Conservation (phyloP, 192 early-diverging fungal species). For the Podila clonocystis region DNA sequence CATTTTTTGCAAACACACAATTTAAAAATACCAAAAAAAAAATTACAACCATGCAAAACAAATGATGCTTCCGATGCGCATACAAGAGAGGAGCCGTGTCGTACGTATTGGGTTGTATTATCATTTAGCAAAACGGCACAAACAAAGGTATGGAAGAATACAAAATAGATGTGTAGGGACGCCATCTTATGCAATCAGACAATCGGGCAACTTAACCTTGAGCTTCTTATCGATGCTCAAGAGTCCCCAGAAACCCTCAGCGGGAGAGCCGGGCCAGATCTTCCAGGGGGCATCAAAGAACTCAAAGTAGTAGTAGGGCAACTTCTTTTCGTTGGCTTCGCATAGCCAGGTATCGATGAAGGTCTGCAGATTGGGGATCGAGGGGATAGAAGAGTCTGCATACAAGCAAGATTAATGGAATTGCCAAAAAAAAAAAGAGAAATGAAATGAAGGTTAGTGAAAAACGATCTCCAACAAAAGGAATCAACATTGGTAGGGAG, state of each 20-base stretch:
- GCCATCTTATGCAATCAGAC: background rate
- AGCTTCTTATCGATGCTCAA: conserved; percentile 49
- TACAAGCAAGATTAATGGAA: background rate
- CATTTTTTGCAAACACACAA: too few relatives aligned
- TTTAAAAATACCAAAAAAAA: too few relatives aligned
- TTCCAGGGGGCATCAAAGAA: conserved; percentile 62
- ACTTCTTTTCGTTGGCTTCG: conserved; percentile 44
- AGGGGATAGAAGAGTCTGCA: conserved; percentile 48
- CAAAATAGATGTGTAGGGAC: too few relatives aligned
- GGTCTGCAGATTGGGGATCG: conserved; percentile 47
- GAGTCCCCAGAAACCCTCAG: conserved; percentile 53
- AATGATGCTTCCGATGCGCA: too few relatives aligned
- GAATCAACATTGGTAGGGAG: background rate
- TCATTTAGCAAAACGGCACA: too few relatives aligned
- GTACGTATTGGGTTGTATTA: too few relatives aligned
- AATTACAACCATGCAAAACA: too few relatives aligned
- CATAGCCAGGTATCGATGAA: conserved; percentile 57
- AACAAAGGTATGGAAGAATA: too few relatives aligned
- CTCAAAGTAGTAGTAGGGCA: conserved; percentile 58
- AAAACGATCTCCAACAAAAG: background rate
- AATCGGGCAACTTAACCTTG: conserved; percentile 53
- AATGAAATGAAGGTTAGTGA: background rate
- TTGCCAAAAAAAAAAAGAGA: too few relatives aligned
- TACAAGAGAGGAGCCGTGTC: too few relatives aligned
- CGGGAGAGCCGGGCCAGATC: conserved; percentile 49